Evolutionary conservation across 2,329 filamentous ascomycete genomes (phyloP), one percentile per base, ranked within the genome.

Genomic region (Botrytis sinoallii): DNA sequence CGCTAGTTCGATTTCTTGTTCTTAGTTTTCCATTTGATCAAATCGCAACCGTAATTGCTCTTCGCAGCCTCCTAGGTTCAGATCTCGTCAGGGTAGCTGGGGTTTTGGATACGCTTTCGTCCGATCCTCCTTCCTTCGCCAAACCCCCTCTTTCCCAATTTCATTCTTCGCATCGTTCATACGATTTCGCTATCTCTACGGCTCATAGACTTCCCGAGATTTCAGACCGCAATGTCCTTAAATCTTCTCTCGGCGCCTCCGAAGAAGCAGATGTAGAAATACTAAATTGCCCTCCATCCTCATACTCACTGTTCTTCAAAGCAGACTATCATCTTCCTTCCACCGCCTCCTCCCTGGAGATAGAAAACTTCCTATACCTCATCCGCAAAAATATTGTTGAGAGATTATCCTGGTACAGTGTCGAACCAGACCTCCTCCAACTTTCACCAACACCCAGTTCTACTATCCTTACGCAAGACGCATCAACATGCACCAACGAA

Each of bases 21-120:
- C 82, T 91, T 14, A 87, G 90, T 73, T 91, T 89, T 75, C 85
- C 88, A 0, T 81, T 86, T 0, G 85, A 87, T 67, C 86, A 91
- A 75, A 83, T 91, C 2, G 77, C 85, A 3, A 89, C 88, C 4
- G 83, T 90, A 2, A 78, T 90, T 7, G 88, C 88, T 0, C 81
- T 91, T 8, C 89, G 89, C 75, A 85, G 84, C 70, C 83, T 91
- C 8, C 83, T 90, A 8, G 89, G 89, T 3, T 82, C 83, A 1
- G 85, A 88, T 48, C 78, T 88, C 35, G 83, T 91, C 81, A 90
- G 88, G 78, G 84, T 91, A 9, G 88, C 87, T 4, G 88, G 88
- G 18, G 85, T 91, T 52, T 79, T 90, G 16, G 77, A 80, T 66
- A 75, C 78, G 20, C 75, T 77, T 4, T 71, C 77, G 20, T 78